Evolutionary conservation across 208 protist genomes (phyloP).

Genomic region (Entamoeba invadens): DNA sequence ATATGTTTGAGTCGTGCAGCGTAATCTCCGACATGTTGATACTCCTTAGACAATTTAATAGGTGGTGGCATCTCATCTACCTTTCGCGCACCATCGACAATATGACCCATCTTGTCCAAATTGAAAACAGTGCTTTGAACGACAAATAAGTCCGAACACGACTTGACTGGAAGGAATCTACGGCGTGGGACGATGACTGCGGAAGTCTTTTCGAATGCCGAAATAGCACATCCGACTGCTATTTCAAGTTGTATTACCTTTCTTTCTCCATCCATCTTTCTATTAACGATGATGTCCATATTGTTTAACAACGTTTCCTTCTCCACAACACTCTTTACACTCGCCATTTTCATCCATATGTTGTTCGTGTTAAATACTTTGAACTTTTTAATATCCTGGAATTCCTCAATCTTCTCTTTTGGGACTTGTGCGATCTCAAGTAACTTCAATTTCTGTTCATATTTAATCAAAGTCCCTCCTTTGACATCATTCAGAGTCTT

Average conservation of each 20-base stretch:
- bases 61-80: slow-evolving; percentile 37
- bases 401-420: slow-evolving; percentile 34
- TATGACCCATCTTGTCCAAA: slow-evolving; percentile 44
- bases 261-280: slow-evolving; percentile 31
- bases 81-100: slow-evolving; percentile 4
- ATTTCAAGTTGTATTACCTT: slow-evolving; percentile 57
- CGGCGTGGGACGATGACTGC: slow-evolving; percentile 72
- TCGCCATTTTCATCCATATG: slow-evolving; percentile 76
- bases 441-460: slow-evolving; percentile 46
- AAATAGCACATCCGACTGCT: slow-evolving; percentile 78
- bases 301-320: slow-evolving; percentile 51
- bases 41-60: slow-evolving; percentile 49
- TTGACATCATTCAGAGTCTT: slow-evolving; percentile 65
- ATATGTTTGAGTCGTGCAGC: slow-evolving; percentile 19
- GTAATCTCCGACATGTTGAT: slow-evolving; percentile 42
- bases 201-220: slow-evolving; percentile 56
- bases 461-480: slow-evolving; percentile 59
- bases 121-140: slow-evolving; percentile 74
- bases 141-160: slow-evolving; percentile 72
- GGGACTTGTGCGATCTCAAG: slow-evolving; percentile 64
- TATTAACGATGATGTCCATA: slow-evolving; percentile 55
- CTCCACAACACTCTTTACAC: slow-evolving; percentile 44
- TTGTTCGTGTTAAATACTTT: slow-evolving; percentile 98
- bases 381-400: slow-evolving; percentile 77
- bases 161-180: slow-evolving; percentile 92